Conservation (phyloP, 2,329 filamentous ascomycete genomes). For the Talaromyces sp. region DNA sequence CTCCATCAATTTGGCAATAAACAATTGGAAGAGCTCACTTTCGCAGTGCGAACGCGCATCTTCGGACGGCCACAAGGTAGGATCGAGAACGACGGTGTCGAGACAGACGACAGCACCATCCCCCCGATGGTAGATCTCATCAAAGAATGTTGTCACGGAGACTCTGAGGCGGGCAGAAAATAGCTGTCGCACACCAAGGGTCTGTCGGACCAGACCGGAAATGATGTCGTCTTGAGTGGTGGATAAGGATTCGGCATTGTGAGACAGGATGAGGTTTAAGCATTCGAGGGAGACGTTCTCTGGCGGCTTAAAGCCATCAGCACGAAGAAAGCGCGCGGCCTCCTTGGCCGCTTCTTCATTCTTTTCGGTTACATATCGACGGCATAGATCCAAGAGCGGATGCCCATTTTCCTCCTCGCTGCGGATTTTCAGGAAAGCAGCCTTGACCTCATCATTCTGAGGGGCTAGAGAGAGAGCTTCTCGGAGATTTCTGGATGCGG, state of each 20-base stretch:
- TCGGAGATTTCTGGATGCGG: conserved; percentile 42
- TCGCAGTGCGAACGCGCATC: conserved; percentile 39
- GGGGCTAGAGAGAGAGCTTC: conserved; percentile 44
- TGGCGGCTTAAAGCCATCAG: conserved; percentile 38
- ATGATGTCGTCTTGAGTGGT: conserved; percentile 42
- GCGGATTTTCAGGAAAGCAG: conserved; percentile 40
- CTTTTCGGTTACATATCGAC: conserved; percentile 34
- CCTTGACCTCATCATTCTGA: conserved; percentile 39
- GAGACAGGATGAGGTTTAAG: conserved; percentile 36
- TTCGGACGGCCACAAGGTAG: conserved; percentile 40
- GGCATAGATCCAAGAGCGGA: conserved; percentile 39
- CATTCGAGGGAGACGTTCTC: conserved; percentile 38
- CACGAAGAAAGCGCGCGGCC: conserved; percentile 36
- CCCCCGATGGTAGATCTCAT: conserved; percentile 43
- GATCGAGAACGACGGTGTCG: conserved; percentile 41
- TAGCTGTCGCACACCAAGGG: conserved; percentile 35
- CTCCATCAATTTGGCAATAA: conserved; percentile 85
- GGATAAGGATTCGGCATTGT: conserved; percentile 30
- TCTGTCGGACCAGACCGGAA: conserved; percentile 40
- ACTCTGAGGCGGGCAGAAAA: conserved; percentile 38
- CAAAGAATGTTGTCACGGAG: conserved; percentile 43
- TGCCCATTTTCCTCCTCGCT: conserved; percentile 37
- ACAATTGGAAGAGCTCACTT: conserved; percentile 51
- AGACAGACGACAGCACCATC: conserved; percentile 43
- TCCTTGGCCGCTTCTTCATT: conserved; percentile 41